phyloP scores from a whole-genome alignment of 1,284 basidiomycete species.

The Ustilago shanxiensis region DNA sequence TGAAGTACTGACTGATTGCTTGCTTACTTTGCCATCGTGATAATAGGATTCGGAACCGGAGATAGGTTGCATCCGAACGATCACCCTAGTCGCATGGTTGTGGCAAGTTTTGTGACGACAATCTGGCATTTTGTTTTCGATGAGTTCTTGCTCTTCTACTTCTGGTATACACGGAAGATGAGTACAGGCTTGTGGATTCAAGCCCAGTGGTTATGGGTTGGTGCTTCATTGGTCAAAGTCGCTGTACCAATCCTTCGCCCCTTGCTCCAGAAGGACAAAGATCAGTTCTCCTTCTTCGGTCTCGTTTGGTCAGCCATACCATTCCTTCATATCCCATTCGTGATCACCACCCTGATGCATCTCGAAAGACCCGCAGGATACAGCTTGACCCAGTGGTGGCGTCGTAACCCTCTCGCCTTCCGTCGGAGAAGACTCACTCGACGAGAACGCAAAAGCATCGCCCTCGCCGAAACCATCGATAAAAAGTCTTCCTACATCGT shows the following conservation, averaged over 20 bases:
- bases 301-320: background rate
- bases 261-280: background rate
- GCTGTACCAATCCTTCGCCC: background rate
- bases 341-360: conserved; percentile 10
- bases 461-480: conserved; percentile 4
- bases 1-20: background rate
- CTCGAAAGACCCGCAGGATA: conserved; percentile 8
- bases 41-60: conserved; percentile 5
- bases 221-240: background rate
- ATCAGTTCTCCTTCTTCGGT: background rate
- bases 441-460: conserved; percentile 14
- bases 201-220: conserved; percentile 10
- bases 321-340: conserved; percentile 1
- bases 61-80: conserved; percentile 14
- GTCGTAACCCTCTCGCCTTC: conserved; percentile 12
- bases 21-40: background rate
- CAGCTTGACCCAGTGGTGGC: background rate
- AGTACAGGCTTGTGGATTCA: conserved; percentile 19
- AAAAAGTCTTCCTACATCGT: conserved; percentile 17
- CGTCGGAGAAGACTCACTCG: conserved; percentile 17
- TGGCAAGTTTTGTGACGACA: background rate
- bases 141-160: conserved; percentile 12
- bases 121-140: conserved; percentile 7
- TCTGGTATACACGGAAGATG: conserved; percentile 20
- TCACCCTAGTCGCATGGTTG: background rate